A percentile compares a stretch with the other conserved stretches of the same genome.
phyloP scores from a whole-genome alignment of 2,329 filamentous ascomycete species.

The Ceratocystis variospora region DNA sequence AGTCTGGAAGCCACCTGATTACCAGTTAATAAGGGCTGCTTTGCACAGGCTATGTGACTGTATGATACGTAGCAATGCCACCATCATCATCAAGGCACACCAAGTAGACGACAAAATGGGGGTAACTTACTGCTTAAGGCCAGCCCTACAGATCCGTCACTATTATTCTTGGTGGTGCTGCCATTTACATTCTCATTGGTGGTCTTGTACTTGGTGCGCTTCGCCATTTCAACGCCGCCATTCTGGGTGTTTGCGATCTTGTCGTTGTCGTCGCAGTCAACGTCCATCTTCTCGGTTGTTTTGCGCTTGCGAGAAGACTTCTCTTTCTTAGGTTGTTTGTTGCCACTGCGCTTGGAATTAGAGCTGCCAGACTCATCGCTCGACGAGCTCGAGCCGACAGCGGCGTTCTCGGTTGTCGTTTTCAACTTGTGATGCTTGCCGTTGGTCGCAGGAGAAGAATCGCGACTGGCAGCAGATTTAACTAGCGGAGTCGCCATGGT shows the following conservation, averaged over 20 bases:
- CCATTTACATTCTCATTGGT: background rate
- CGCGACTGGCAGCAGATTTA: constrained; percentile 3
- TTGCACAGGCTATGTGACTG: background rate
- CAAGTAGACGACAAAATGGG: background rate
- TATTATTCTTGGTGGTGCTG: constrained; percentile 8
- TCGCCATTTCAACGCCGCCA: constrained; percentile 4
- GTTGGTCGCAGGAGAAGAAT: constrained; percentile 7
- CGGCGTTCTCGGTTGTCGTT: background rate
- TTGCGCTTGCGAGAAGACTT: constrained; percentile 24
- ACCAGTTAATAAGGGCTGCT: background rate
- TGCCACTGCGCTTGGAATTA: constrained; percentile 12
- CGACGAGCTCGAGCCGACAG: constrained; percentile 9
- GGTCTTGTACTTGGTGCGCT: constrained; percentile 14
- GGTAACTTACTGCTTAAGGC: background rate
- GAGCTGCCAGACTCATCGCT: constrained; percentile 18
- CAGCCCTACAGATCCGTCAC: background rate
- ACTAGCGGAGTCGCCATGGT: constrained; percentile 16
- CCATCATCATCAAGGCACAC: background rate
- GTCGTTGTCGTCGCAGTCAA: constrained; percentile 25
- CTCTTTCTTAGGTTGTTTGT: constrained; percentile 17
- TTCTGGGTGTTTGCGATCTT: background rate
- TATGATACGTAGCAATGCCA: background rate
- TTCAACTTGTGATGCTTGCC: constrained; percentile 11
- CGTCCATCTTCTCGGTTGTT: constrained; percentile 30
- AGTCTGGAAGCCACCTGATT: constrained; percentile 5